Percentiles rank a stretch among this genome's conserved stretches.
These are phyloP conservation scores for Schwanniomyces occidentalis DNA, from an alignment of 805 yeast genomes.

Conservation along the genomic window DNA sequence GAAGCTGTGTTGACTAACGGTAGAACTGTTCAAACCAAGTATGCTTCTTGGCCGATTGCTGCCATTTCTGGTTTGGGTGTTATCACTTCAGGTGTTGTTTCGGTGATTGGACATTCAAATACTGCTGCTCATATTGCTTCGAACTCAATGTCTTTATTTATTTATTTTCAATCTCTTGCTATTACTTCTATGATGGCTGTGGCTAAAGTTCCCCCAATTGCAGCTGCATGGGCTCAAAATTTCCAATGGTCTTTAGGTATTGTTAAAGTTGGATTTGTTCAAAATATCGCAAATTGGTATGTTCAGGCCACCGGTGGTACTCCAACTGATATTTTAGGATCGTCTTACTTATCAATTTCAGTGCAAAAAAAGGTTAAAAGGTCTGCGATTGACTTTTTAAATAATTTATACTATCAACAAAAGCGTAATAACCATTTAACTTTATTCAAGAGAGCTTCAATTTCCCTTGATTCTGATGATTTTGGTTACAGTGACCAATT, in stretches of 20 bases:
- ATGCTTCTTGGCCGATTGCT: slow-evolving; percentile 95
- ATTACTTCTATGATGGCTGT: slow-evolving; percentile 96
- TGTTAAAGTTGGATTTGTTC: slow-evolving; percentile 74
- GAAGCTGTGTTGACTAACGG: slow-evolving; percentile 85
- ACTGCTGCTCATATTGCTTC: slow-evolving; percentile 98
- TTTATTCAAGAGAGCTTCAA: slow-evolving; percentile 28
- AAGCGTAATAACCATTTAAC: slow-evolving; percentile 11
- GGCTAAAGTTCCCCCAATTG: slow-evolving; percentile 89
- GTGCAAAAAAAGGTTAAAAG: slow-evolving; percentile 63
- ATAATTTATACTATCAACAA: slow-evolving; percentile 8
- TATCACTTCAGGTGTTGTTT: slow-evolving; percentile 80
- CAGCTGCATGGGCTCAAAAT: slow-evolving; percentile 97
- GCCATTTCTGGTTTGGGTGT: slow-evolving; percentile 87
- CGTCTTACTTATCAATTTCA: slow-evolving; percentile 72
- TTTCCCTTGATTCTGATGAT: slow-evolving; percentile 44
- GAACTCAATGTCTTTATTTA: slow-evolving; percentile 86
- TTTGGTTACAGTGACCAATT: slow-evolving; percentile 45
- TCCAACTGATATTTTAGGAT: slow-evolving; percentile 71
- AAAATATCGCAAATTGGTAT: slow-evolving; percentile 86
- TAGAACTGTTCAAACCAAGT: slow-evolving; percentile 89
- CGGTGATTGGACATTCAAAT: slow-evolving; percentile 83
- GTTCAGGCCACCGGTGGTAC: slow-evolving; percentile 92
- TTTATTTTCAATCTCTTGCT: slow-evolving; percentile 92
- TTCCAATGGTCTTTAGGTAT: slow-evolving; percentile 97
- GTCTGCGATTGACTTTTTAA: slow-evolving; percentile 18